Base-by-base conservation (phyloP, 2,329 filamentous ascomycete genomes). In the Fusarium stilboides region DNA sequence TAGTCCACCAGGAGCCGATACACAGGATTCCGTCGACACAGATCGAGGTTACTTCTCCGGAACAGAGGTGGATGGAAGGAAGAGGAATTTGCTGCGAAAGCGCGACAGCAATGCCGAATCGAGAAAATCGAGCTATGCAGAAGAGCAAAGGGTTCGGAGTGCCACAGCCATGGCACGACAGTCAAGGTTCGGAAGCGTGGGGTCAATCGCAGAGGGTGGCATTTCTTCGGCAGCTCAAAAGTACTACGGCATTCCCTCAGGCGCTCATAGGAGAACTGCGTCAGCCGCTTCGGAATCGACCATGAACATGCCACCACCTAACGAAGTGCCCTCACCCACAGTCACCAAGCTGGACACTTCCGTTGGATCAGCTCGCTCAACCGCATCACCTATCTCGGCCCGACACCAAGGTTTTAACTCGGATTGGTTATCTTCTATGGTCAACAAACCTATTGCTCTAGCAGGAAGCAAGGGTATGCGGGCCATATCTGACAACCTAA, bases 11-110 rank as follows among this genome's bases (percentile, higher is more conserved):
- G 80, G 81, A 17, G 72, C 79, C 15, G 77, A 81, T 14, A 73
- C 81, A 15, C 83, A 83, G 65, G 85, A 88, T 62, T 83, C 83
- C 17, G 79, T 83, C 24, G 92, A 97, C 64, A 79, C 93, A 17
- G 96, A 98, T 74, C 88, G 94, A 36, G 95, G 94, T 24, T 98
- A 98, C 79, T 97, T 98, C 76, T 98, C 95, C 9, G 94, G 94
- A 5, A 92, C 92, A 17, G 95, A 98, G 75, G 84, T 90, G 13
- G 94, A 98, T 68, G 88, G 88, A 43, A 89, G 91, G 60, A 89
- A 88, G 73, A 88, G 92, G 45, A 97, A 94, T 76, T 85, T 96
- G 46, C 83, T 98, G 69, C 93, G 93, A 79, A 97, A 96, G 81
- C 90, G 92, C 59, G 88, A 89, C 62, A 90, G 88, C 65, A 80